Evolutionary conservation across 2,329 filamentous ascomycete species (phyloP), one percentile per base, ranked within the genome.

Genomic region (Teratosphaeria gauchensis): DNA sequence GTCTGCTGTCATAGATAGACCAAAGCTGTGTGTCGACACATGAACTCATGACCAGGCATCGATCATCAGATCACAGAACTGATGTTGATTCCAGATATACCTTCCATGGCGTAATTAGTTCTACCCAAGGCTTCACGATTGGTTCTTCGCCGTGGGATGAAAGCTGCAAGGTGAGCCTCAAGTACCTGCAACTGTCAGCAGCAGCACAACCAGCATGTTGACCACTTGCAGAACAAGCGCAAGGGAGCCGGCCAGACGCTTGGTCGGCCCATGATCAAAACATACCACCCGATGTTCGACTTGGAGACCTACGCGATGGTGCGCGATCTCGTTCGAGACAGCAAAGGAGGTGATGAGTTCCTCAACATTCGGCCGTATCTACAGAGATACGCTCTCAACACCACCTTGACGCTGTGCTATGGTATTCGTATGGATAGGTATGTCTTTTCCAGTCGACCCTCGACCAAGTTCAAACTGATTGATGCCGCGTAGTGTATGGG

Each of bases 71-170:
- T 70, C 81, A 1, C 81, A 80, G 2, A 9, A 6, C 19, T 7
- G 19, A 16, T 2, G 19, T 53, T 16, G 4, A 16, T 31, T 32
- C 9, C n/a, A 53, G 52, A 31, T 53, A 53, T 62, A 82, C 80
- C 0, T 82, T 82, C 66, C 80, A 82, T 61, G 78, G 77, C 2
- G 71, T 82, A 54, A 80, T 82, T 16, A 77, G 74, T 63, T 74
- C 70, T 12, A 80, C 78, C 0, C 78, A 82, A 62, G 80, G 80
- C 0, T 82, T 82, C 68, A 82, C 80, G 0, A 82, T 82, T 55
- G 80, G 79, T n/a, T 77, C 74, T 4, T 77, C 74, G 2, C 80
- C 79, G 0, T 82, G 79, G 80, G 78, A 81, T 56, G 76, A 79
- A 24, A 79, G 75, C 38, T 82, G 78, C 66, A 78, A 77, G 55